Evolutionary conservation across 345 rosid species (phyloP), one percentile per base, ranked within the genome.

Genomic region (Rhodamnia rubescens): DNA sequence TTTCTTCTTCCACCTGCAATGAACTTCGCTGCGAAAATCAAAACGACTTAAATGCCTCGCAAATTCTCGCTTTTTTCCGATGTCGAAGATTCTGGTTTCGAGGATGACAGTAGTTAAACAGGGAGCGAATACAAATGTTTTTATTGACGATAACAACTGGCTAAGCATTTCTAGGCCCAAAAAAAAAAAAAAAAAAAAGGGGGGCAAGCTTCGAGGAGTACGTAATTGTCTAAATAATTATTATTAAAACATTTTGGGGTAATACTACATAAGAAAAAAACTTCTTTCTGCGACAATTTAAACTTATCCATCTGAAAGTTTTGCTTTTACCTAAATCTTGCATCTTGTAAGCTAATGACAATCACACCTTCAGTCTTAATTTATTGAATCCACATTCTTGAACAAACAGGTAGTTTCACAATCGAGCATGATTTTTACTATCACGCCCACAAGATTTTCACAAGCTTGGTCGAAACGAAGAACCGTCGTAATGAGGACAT

Each of bases 131-230:
- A 8, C 18, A 32, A 16, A 64, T 32, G 24, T 64, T 0, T 11
- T 2, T 32, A 11, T 64, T 5, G 44, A 64, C 53, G 16, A 52
- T 14, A 52, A 52, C 44, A 20, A 16, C 22, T 64, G 75, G 22
- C 42, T 0, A 32, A 32, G 75, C 42, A 61, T 61, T 61, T 61
- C 42, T 29, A 61, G 74, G 74, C 5, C 42, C 36, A 27, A 0
- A 11, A 56, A 24, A 24, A 1, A 57, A 2, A 5, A 2, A 9
- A 0, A 6, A 11, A 27, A 59, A 3, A 27, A 0, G 8, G 29
- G 29, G 4, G 3, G 40, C 40, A 32, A 20, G 8, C 10, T 0
- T 18, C 40, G 74, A 27, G 40, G 74, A 14, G 40, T 61, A 61
- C 40, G 0, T 29, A 61, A 61, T 27, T 29, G 40, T 61, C 36